A percentile compares a stretch with the other conserved stretches of the same genome.
These are phyloP conservation scores for Tetracentron sinense DNA, from an alignment of 164 flowering plant genomes.

Conservation along the genomic window DNA sequence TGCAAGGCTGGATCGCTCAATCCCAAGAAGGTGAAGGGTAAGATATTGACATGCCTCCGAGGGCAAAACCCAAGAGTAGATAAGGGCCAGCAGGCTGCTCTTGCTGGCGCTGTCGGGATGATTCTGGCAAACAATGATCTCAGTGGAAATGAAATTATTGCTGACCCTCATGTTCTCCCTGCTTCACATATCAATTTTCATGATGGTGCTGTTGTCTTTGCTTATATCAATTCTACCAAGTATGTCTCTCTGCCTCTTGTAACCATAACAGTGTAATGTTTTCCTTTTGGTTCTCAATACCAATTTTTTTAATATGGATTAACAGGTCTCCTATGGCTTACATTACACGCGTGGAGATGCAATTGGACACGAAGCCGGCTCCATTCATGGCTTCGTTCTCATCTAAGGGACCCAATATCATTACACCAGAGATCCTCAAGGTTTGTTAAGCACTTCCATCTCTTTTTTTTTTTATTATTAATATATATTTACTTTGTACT, in stretches of 20 bases:
- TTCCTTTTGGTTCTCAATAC: too few relatives aligned
- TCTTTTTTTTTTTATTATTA: background rate
- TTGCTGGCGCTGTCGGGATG: constrained; percentile 25
- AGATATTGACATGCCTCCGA: constrained; percentile 18
- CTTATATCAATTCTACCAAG: constrained; percentile 14
- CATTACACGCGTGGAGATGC: constrained; percentile 15
- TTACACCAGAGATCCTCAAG: constrained; percentile 45
- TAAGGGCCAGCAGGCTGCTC: constrained; percentile 16
- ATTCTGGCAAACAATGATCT: constrained; percentile 13
- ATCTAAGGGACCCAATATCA: constrained; percentile 40
- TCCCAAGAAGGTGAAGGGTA: constrained; percentile 17
- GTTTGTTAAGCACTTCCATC: constrained; percentile 13
- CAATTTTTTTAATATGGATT: too few relatives aligned
- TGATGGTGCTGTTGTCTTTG: constrained; percentile 1
- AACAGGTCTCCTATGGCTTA: constrained; percentile 26
- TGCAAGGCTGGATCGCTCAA: background rate
- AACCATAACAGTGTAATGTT: too few relatives aligned
- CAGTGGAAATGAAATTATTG: constrained; percentile 7
- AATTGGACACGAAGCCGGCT: constrained; percentile 27
- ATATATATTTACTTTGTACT: background rate
- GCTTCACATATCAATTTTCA: constrained; percentile 17
- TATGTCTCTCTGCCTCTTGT: background rate
- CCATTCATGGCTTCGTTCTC: constrained; percentile 53
- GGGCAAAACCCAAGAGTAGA: constrained; percentile 9
- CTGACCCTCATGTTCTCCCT: constrained; percentile 19